A percentile compares a stretch with the other conserved stretches of the same genome.
phyloP scores from a whole-genome alignment of 345 rosid genomes.

The Eucalyptus albens region DNA sequence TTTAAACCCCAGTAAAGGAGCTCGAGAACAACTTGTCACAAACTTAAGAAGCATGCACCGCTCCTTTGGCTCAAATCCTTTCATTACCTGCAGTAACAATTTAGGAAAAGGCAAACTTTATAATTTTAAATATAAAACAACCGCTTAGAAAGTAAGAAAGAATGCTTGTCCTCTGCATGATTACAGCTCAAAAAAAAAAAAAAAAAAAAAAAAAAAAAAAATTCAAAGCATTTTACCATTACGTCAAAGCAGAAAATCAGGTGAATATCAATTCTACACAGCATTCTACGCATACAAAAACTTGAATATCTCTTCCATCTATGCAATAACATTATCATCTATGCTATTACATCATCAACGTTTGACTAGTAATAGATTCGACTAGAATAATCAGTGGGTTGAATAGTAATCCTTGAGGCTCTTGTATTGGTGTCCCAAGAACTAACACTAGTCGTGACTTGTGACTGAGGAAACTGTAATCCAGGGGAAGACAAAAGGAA shows the following conservation, averaged over 20 bases:
- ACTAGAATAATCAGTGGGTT: background rate
- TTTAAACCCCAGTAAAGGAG: conserved; percentile 92
- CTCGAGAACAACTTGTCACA: conserved; percentile 95
- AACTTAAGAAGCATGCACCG: conserved; percentile 93
- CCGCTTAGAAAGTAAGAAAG: background rate
- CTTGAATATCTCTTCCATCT: background rate
- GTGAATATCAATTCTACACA: background rate
- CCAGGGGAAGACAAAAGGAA: background rate
- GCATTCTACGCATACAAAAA: background rate
- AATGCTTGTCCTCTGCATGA: background rate
- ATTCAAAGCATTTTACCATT: background rate
- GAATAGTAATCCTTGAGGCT: background rate
- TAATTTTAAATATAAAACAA: background rate
- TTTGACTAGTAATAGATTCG: background rate
- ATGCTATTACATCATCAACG: background rate
- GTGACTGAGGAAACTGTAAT: background rate
- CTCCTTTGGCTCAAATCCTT: conserved; percentile 74
- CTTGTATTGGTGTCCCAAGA: background rate
- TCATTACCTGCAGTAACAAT: conserved; percentile 48
- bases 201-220: background rate
- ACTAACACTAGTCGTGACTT: background rate
- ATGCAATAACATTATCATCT: background rate
- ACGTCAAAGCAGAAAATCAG: background rate
- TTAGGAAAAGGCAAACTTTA: background rate
- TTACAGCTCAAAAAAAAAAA: background rate